These are phyloP conservation scores for Pichia sp. DNA, from an alignment of 1,139 yeast genomes.

Conservation along the genomic window DNA sequence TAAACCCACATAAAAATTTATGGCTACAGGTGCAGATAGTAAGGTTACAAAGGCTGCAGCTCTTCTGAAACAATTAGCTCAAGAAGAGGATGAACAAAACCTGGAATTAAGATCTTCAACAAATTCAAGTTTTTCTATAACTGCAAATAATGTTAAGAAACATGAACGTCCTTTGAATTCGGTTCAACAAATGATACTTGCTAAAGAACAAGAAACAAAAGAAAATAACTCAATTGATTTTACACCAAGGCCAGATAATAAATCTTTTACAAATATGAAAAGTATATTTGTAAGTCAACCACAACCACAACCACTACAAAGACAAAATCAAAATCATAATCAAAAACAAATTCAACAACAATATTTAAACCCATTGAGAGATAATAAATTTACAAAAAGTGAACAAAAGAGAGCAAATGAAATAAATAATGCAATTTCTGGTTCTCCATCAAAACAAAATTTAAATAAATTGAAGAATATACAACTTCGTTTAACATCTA, in stretches of 20 bases:
- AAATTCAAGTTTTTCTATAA: neutral
- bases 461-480: conserved; percentile 27
- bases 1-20: too few relatives aligned
- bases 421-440: conserved; percentile 28
- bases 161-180: conserved; percentile 18
- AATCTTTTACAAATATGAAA: conserved; percentile 14
- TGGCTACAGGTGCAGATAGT: too few relatives aligned
- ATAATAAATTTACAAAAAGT: conserved; percentile 19
- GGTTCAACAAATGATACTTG: conserved; percentile 28
- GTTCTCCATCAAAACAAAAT: conserved; percentile 31
- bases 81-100: too few relatives aligned
- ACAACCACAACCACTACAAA: neutral
- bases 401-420: conserved; percentile 27
- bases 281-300: conserved; percentile 17
- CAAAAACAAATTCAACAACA: too few relatives aligned
- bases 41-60: too few relatives aligned
- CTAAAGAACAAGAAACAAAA: conserved; percentile 27
- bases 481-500: conserved; percentile 22
- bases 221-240: conserved; percentile 22
- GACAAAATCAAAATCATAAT: conserved; percentile 6
- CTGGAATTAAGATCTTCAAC: too few relatives aligned
- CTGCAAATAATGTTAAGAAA: conserved; percentile 9
- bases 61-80: too few relatives aligned
- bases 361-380: neutral
- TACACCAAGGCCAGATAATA: conserved; percentile 23